Evolutionary conservation across 371 early-diverging fungal species (phyloP), one percentile per base, ranked within the genome.

Genomic region (Choanephora cucurbitarum): DNA sequence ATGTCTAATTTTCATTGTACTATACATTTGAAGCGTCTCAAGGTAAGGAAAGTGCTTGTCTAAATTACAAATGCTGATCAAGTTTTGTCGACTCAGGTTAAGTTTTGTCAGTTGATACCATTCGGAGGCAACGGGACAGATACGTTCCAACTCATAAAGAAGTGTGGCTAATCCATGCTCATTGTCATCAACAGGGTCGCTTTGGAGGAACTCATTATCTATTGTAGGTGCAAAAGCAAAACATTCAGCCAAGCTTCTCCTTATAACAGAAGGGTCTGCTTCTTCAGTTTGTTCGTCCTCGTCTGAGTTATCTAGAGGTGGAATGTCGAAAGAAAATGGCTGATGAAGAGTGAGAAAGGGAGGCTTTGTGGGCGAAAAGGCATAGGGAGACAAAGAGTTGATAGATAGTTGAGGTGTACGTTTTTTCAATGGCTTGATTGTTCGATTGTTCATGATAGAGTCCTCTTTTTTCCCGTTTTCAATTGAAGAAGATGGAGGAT

Each of bases 11-110:
- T 5, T 32, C 18, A 33, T 13, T 28, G 22, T 18, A 0, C n/a
- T 32, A 63, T 72, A 75, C 75, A 78, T 46, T 44, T 63, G 43
- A 9, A 78, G 54, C 3, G 18, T 49, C 57, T 72, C 71, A 23
- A 78, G 57, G 17, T 40, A 21, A 3, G 78, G 78, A n/a, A 75
- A 55, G 21, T 59, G 42, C 0, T 42, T 34, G 2, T 51, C 61
- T 0, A 75, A 24, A 32, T 66, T 47, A 23, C 57, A 13, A 2
- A 78, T 50, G 6, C 47, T 13, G 0, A 51, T 49, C 2, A 78
- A 22, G 24, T 58, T 42, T 42, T 69, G 73, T 59, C 17, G 3
- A 78, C 48, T 7, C 47, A 11, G 0, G 55, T 49, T 2, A 75
- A 24, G 31, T 56, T 42, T 42, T 69, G 73, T 33, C 62, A 79